phyloP scores from a whole-genome alignment of 2,329 filamentous ascomycete genomes.

The Talaromyces sp. region DNA sequence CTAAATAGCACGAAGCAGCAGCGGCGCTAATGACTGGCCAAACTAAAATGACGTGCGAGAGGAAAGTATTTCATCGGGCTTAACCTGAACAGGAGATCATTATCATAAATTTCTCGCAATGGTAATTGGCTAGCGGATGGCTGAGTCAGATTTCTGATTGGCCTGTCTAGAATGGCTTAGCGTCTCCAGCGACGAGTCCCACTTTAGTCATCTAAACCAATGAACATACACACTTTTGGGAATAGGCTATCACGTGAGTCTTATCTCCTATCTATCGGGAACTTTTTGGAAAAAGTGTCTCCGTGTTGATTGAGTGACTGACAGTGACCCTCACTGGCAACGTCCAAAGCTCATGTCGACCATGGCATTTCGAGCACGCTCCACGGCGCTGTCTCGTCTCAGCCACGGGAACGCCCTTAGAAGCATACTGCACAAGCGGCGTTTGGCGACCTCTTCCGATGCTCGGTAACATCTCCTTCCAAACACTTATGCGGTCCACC shows the following conservation, averaged over 20 bases:
- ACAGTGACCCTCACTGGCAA: background rate
- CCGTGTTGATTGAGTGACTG: background rate
- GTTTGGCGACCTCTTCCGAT: slow-evolving; percentile 40
- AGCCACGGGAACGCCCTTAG: slow-evolving; percentile 22
- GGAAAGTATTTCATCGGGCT: background rate
- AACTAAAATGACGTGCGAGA: slow-evolving; percentile 9
- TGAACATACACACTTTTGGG: background rate
- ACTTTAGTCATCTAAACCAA: background rate
- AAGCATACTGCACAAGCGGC: slow-evolving; percentile 25
- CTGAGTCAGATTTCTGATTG: background rate
- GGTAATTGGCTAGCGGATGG: background rate
- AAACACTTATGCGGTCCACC: background rate
- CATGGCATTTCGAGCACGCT: slow-evolving; percentile 37
- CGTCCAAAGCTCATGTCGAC: slow-evolving; percentile 10
- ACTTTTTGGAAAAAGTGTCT: background rate
- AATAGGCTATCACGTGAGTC: background rate
- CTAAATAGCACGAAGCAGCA: background rate
- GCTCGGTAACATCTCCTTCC: slow-evolving; percentile 28
- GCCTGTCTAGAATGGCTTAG: background rate
- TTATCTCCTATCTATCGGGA: slow-evolving; percentile 6
- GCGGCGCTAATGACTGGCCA: background rate
- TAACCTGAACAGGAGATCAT: background rate
- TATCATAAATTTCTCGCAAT: background rate
- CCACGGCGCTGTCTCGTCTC: slow-evolving; percentile 29
- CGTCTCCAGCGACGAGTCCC: too few relatives aligned